Evolutionary conservation across 106 monocot species (phyloP).

Genomic region (Acorus gramineus): DNA sequence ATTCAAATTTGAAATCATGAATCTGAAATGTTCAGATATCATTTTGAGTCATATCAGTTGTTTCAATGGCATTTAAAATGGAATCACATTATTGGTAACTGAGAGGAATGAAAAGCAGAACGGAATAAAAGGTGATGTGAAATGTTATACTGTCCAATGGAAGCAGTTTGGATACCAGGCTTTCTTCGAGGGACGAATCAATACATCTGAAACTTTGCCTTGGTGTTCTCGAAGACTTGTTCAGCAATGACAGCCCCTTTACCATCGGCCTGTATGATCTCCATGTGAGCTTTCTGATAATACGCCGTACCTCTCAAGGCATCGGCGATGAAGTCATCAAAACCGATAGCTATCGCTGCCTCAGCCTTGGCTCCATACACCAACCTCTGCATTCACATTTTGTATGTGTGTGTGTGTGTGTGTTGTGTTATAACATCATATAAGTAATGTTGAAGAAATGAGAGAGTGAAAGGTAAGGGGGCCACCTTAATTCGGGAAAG

Average conservation of each 20-base stretch:
- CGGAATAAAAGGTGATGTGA: no score
- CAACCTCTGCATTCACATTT: conserved; percentile 41
- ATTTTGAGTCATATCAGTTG: no score
- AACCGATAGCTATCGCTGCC: conserved; percentile 84
- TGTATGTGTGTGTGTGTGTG: no score
- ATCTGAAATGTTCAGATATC: no score
- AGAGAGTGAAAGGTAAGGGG: not conserved
- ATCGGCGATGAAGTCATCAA: conserved; percentile 87
- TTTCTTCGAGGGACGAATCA: not conserved
- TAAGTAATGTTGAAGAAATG: not conserved
- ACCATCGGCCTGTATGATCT: conserved; percentile 78
- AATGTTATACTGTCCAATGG: no score
- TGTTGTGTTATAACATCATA: not conserved
- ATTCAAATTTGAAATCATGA: no score
- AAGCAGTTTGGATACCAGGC: no score
- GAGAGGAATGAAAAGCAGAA: no score
- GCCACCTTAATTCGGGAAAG: conserved; percentile 36
- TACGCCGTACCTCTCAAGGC: conserved; percentile 63
- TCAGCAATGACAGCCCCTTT: conserved; percentile 79
- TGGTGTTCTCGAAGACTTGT: conserved; percentile 81
- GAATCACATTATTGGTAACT: no score
- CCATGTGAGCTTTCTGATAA: conserved; percentile 73
- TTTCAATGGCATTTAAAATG: no score
- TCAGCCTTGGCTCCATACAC: conserved; percentile 89
- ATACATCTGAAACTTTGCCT: conserved; percentile 77